Conservation (phyloP, 371 early-diverging fungal genomes). For the Batrachochytrium dendrobatidis region DNA sequence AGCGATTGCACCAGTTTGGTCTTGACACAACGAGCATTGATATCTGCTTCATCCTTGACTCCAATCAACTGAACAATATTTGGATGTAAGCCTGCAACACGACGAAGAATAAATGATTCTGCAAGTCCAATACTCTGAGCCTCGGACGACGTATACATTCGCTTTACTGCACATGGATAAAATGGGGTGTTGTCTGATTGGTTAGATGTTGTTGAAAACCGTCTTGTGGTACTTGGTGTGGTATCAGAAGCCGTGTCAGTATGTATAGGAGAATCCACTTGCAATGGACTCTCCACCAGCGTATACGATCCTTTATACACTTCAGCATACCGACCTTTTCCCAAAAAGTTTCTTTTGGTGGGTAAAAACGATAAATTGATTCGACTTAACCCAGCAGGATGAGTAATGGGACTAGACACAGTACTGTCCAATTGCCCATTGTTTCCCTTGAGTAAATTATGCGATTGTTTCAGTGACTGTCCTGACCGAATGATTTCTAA, state of each 20-base stretch:
- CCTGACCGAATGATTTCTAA: no score
- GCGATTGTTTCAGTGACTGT: no score
- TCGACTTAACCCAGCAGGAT: slow-evolving; percentile 19
- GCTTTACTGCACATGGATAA: slow-evolving; percentile 49
- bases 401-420: slow-evolving; percentile 6
- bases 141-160: slow-evolving; percentile 38
- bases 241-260: neutral
- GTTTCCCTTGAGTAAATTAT: no score
- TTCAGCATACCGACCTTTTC: slow-evolving; percentile 50
- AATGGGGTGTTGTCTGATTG: neutral
- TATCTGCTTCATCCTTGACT: slow-evolving; percentile 20
- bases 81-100: slow-evolving; percentile 18
- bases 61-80: slow-evolving; percentile 37
- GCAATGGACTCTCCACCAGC: neutral
- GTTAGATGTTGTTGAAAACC: neutral
- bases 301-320: slow-evolving; percentile 46
- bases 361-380: slow-evolving; percentile 41
- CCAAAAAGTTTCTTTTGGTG: slow-evolving; percentile 41
- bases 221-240: neutral
- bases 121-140: slow-evolving; percentile 38
- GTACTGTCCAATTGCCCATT: neutral
- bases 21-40: slow-evolving; percentile 6
- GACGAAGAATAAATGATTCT: slow-evolving; percentile 37
- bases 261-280: neutral
- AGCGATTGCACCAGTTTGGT: neutral